These are phyloP conservation scores for Xylariaceae sp. DNA, from an alignment of 2,329 filamentous ascomycete species.

Conservation along the genomic window DNA sequence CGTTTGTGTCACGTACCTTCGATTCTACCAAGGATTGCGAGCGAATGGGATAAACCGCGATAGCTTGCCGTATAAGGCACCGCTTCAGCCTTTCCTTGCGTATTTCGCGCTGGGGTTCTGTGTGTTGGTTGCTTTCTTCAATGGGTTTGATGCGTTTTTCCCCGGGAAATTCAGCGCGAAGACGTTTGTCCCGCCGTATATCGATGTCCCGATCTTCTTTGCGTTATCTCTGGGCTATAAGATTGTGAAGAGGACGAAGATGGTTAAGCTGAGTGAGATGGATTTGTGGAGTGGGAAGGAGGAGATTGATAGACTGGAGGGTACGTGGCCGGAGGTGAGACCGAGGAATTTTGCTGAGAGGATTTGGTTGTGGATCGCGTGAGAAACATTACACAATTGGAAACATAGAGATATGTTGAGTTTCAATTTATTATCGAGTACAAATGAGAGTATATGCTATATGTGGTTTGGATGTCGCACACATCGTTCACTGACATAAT, in stretches of 20 bases:
- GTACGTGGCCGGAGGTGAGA: slow-evolving; percentile 33
- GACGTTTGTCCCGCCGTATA: slow-evolving; percentile 64
- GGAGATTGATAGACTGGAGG: slow-evolving; percentile 36
- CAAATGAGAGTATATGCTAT: too few relatives aligned
- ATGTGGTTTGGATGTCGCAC: too few relatives aligned
- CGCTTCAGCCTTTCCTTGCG: slow-evolving; percentile 65
- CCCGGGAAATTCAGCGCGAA: slow-evolving; percentile 43
- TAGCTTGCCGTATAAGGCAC: slow-evolving; percentile 61
- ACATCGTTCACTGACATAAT: too few relatives aligned
- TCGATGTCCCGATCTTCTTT: slow-evolving; percentile 66
- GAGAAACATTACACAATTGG: background rate
- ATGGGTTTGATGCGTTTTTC: slow-evolving; percentile 70
- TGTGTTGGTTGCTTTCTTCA: slow-evolving; percentile 63
- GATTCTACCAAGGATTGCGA: slow-evolving; percentile 63
- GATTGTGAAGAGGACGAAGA: slow-evolving; percentile 56
- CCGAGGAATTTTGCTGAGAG: slow-evolving; percentile 37
- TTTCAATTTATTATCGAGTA: too few relatives aligned
- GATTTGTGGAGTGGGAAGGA: slow-evolving; percentile 40
- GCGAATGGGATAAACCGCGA: slow-evolving; percentile 62
- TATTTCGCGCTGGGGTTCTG: slow-evolving; percentile 60
- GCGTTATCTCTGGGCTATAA: slow-evolving; percentile 65
- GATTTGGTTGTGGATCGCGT: slow-evolving; percentile 41
- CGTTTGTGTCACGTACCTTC: slow-evolving; percentile 64
- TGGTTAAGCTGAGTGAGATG: slow-evolving; percentile 35
- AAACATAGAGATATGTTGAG: too few relatives aligned